Evolutionary conservation across 225 moss, liverwort and hornwort genomes (phyloP).

Genomic region (Bryoerythrophyllum caledonicum): DNA sequence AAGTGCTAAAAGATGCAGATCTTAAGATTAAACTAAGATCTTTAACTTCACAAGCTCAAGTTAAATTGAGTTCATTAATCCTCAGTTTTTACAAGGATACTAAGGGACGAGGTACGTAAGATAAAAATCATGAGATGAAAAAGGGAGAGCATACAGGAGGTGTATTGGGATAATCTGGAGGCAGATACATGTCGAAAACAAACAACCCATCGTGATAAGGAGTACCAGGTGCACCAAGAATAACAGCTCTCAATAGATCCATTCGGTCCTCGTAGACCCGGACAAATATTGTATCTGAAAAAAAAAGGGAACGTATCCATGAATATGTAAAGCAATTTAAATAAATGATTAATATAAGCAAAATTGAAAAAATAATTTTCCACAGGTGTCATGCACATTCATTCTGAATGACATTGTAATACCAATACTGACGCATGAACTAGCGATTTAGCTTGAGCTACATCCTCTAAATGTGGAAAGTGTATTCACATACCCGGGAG

Average conservation of each 20-base stretch:
- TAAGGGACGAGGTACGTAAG: neutral
- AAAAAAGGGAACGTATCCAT: neutral
- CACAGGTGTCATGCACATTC: neutral
- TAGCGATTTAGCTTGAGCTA: neutral
- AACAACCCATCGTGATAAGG: slow-evolving; percentile 98
- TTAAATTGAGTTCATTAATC: neutral
- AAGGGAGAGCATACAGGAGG: slow-evolving; percentile 75
- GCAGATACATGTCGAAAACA: slow-evolving; percentile 88
- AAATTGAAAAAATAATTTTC: neutral
- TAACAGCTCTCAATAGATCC: slow-evolving; percentile 94
- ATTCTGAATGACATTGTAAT: neutral
- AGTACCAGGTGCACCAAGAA: slow-evolving; percentile 94
- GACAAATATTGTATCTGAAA: slow-evolving; percentile 87
- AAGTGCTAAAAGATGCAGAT: neutral
- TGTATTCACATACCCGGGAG: slow-evolving; percentile 66
- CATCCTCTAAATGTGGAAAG: slow-evolving; percentile 4
- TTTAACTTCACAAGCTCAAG: slow-evolving; percentile 8
- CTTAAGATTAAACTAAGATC: neutral
- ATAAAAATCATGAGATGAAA: slow-evolving; percentile 5
- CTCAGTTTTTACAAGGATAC: slow-evolving; percentile 9
- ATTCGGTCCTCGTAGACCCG: slow-evolving; percentile 96
- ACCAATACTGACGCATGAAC: neutral
- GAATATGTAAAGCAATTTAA: neutral
- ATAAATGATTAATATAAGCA: neutral
- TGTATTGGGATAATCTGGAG: slow-evolving; percentile 85